Evolutionary conservation across 225 moss, liverwort and hornwort species (phyloP), one percentile per base, ranked within the genome.

Genomic region (Marchantia paleacea): DNA sequence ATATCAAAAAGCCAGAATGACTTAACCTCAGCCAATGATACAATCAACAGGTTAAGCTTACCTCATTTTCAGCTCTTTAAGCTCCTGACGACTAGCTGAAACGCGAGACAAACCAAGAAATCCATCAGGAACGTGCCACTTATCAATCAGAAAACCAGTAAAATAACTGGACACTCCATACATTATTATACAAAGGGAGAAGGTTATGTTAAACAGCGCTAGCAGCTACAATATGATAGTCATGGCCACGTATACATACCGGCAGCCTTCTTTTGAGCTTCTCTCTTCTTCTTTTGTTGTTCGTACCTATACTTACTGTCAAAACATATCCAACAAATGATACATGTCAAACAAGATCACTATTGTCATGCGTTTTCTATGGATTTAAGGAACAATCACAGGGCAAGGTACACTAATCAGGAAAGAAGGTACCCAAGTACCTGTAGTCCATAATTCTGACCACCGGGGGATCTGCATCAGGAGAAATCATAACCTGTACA

Each of bases 11-110:
- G 64, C 12, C 10, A 8, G 10, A 10, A 7, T 10, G 1, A 47
- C 72, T 47, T 25, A 39, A 8, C 20, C 8, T 52, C 69, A 15
- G 19, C 11, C 52, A 52, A 25, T 25, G 10, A 12, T 10, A 73
- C 16, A 14, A 68, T 4, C 7, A 73, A n/a, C 14, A 28, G 13
- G 18, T 10, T 14, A 19, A n/a, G 29, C 65, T 39, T 82, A 93
- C 93, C 93, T 90, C 92, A 99, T 99, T 82, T 99, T 99, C 81
- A 99, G 84, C 85, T 99, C 99, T 80, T 99, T 99, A 75, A 95
- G 91, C 85, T 94, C 99, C 90, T 93, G 93, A 53, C 99, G 99
- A 73, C 81, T 99, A 80, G 99, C 99, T 97, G 92, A 52, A 73
- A 71, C 39, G 5, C 2, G 39, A 82, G 63, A 52, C 9, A 31